Evolutionary conservation across 129 eudicot species (phyloP).

Genomic region (Centrapalus pauciflorus): DNA sequence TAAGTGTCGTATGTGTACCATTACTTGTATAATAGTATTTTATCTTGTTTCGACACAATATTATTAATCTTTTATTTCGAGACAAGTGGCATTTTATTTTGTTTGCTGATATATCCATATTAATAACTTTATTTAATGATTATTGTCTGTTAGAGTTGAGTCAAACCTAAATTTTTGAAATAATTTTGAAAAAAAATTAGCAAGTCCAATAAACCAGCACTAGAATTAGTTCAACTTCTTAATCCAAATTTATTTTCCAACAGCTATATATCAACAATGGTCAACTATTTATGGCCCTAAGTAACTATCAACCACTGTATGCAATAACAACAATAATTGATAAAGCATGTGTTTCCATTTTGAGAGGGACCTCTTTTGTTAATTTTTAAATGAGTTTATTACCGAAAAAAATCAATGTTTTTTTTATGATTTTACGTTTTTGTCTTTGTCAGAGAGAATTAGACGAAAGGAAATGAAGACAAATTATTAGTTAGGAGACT

Average conservation of each 20-base stretch:
- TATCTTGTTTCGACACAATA: no score
- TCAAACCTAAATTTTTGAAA: not conserved
- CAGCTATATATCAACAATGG: not conserved
- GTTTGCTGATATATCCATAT: not conserved
- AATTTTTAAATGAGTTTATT: no score
- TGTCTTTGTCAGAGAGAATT: no score
- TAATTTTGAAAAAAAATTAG: not conserved
- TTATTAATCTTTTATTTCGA: not conserved
- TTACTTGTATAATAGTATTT: no score
- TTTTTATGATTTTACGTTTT: no score
- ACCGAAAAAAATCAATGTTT: no score
- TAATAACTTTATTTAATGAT: not conserved
- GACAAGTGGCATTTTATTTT: not conserved
- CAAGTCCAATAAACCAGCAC: constrained; percentile 13
- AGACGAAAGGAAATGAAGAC: no score
- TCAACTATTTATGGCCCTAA: constrained; percentile 24
- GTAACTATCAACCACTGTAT: constrained; percentile 12
- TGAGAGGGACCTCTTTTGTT: no score
- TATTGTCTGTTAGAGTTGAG: no score
- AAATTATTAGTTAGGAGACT: no score
- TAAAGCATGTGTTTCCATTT: not conserved
- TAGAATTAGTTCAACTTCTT: constrained; percentile 35
- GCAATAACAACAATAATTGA: not conserved
- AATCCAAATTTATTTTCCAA: constrained; percentile 13
- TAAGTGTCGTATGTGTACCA: no score